Evolutionary conservation across 78 protist genomes (phyloP).

Genomic region (Guillardia theta): DNA sequence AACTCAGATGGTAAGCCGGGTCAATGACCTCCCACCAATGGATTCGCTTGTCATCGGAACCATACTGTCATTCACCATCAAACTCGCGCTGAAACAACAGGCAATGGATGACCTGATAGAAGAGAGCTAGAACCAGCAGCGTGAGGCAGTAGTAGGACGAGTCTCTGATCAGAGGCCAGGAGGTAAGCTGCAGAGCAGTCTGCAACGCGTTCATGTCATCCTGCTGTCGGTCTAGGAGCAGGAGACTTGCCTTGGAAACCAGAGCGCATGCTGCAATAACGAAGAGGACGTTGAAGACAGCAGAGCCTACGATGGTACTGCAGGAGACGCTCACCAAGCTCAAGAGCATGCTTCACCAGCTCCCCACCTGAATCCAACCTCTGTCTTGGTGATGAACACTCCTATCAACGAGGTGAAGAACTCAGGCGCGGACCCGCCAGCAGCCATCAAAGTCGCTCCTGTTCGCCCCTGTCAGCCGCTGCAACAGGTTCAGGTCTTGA

Average conservation of each 20-base stretch:
- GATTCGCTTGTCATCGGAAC: background rate
- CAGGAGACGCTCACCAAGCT: constrained; percentile 1
- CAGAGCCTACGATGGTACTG: constrained; percentile 60
- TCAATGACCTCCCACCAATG: background rate
- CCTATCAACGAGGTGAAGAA: constrained; percentile 51
- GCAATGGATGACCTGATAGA: no score
- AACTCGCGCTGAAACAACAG: no score
- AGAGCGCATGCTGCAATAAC: constrained; percentile 49
- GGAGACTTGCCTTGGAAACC: background rate
- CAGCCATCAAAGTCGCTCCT: constrained; percentile 69
- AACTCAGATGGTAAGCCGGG: constrained; percentile 10
- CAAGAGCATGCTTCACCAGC: background rate
- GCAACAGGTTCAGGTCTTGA: no score
- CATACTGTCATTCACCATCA: no score
- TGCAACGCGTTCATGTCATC: no score
- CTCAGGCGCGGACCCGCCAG: constrained; percentile 62
- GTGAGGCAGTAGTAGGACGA: background rate
- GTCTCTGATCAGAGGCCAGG: background rate
- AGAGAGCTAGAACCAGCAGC: background rate
- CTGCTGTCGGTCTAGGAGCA: background rate
- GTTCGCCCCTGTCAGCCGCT: no score
- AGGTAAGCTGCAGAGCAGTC: no score
- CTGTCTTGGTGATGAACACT: background rate
- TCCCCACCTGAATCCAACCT: background rate
- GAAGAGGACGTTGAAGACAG: constrained; percentile 56